These are phyloP conservation scores for Hypoxylon sp. DNA, from an alignment of 2,329 filamentous ascomycete species.

Conservation along the genomic window DNA sequence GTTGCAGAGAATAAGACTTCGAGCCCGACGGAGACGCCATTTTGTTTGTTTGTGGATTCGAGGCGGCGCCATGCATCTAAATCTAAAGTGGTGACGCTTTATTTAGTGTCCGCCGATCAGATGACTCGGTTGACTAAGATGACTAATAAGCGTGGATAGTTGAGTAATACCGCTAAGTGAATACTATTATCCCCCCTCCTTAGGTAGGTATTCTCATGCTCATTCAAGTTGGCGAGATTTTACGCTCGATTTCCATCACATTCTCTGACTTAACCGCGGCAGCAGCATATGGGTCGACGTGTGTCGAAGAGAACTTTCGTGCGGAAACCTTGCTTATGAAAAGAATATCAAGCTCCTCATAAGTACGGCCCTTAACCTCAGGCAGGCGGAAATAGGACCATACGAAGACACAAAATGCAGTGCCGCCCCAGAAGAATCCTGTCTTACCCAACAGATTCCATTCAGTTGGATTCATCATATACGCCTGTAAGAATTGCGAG, in stretches of 20 bases:
- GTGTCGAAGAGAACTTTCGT: constrained; percentile 53
- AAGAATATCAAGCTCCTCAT: constrained; percentile 65
- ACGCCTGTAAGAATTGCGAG: constrained; percentile 54
- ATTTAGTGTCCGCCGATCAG: no score
- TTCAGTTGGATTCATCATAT: constrained; percentile 55
- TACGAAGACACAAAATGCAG: constrained; percentile 57
- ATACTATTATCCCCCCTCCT: no score
- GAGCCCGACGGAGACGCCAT: constrained; percentile 28
- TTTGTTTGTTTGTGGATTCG: constrained; percentile 9
- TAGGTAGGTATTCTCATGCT: not conserved
- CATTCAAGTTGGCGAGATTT: constrained; percentile 20
- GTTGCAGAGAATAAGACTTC: constrained; percentile 38
- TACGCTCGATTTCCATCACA: constrained; percentile 29
- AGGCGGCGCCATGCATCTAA: constrained; percentile 1
- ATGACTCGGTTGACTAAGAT: not conserved
- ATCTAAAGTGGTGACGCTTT: not conserved
- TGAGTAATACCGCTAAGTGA: no score
- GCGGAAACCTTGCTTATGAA: constrained; percentile 59
- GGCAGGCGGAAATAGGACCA: constrained; percentile 66
- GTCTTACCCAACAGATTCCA: constrained; percentile 57
- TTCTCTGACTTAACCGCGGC: constrained; percentile 21
- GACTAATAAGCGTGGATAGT: no score
- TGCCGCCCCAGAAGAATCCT: constrained; percentile 58
- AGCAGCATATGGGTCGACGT: constrained; percentile 50
- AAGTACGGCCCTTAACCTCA: constrained; percentile 63